Conservation (phyloP, 805 yeast genomes). For the Lipomyces japonicus region DNA sequence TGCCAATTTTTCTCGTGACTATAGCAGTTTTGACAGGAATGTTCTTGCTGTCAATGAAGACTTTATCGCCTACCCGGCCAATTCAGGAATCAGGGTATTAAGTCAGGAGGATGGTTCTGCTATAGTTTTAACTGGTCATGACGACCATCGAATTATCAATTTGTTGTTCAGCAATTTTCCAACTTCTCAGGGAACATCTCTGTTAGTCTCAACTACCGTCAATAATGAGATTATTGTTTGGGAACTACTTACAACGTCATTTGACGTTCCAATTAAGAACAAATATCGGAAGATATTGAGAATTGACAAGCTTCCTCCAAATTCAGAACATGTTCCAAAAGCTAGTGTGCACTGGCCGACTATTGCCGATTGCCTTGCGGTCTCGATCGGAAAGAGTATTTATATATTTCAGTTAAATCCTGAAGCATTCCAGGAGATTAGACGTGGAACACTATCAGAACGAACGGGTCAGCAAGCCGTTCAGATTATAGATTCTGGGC, state of each 20-base stretch:
- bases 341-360: constrained; percentile 22
- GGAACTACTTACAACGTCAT: constrained; percentile 22
- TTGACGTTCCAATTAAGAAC: constrained; percentile 10
- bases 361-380: constrained; percentile 16
- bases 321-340: constrained; percentile 27
- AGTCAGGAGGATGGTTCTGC: constrained; percentile 24
- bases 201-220: constrained; percentile 25
- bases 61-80: constrained; percentile 23
- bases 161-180: constrained; percentile 11
- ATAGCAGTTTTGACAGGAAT: constrained; percentile 10
- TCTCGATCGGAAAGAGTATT: constrained; percentile 18
- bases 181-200: constrained; percentile 13
- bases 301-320: constrained; percentile 25
- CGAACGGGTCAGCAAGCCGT: constrained; percentile 13
- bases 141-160: constrained; percentile 18
- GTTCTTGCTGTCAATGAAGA: constrained; percentile 19
- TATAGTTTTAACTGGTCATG: constrained; percentile 20
- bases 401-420: constrained; percentile 15
- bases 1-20: constrained; percentile 19
- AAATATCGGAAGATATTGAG: constrained; percentile 24
- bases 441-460: constrained; percentile 13
- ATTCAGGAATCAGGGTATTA: constrained; percentile 19
- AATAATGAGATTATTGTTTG: constrained; percentile 26
- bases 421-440: constrained; percentile 17
- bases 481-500: constrained; percentile 15